A percentile compares a stretch with the other conserved stretches of the same genome.
Conservation (phyloP, 192 early-diverging fungal genomes). For the Radiomyces spectabilis region DNA sequence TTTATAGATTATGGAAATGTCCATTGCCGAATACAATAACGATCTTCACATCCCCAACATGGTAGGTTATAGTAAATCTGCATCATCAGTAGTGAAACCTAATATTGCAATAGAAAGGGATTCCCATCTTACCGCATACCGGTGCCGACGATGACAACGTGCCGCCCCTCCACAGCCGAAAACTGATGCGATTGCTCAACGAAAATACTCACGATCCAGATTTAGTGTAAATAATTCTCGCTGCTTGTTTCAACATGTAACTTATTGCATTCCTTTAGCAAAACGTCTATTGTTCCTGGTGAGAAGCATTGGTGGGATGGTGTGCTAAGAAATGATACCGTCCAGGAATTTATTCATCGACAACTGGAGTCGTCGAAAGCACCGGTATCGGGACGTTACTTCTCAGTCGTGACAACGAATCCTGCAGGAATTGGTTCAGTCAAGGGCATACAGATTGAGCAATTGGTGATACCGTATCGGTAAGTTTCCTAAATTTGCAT, state of each 20-base stretch:
- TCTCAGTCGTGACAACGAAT: slow-evolving; percentile 55
- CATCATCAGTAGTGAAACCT: no score
- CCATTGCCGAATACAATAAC: slow-evolving; percentile 68
- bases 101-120: slow-evolving; percentile 37
- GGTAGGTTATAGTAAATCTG: slow-evolving; percentile 23
- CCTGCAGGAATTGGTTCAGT: slow-evolving; percentile 60
- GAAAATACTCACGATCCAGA: slow-evolving; percentile 48
- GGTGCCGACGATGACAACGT: slow-evolving; percentile 70
- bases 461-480: slow-evolving; percentile 59
- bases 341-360: slow-evolving; percentile 10
- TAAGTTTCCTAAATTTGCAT: slow-evolving; percentile 19
- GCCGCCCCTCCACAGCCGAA: slow-evolving; percentile 58
- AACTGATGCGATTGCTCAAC: slow-evolving; percentile 54
- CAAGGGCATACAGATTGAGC: slow-evolving; percentile 59
- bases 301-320: slow-evolving; percentile 65
- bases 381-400: slow-evolving; percentile 21
- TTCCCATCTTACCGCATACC: slow-evolving; percentile 53
- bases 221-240: no score
- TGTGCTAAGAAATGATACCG: slow-evolving; percentile 43
- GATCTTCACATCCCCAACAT: slow-evolving; percentile 64
- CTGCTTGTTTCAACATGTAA: no score
- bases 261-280: slow-evolving; percentile 13
- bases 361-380: neutral
- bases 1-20: slow-evolving; percentile 54
- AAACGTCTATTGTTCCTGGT: slow-evolving; percentile 51